Conservation (phyloP, 1,284 basidiomycete genomes). For the Trichosporon inkin region DNA sequence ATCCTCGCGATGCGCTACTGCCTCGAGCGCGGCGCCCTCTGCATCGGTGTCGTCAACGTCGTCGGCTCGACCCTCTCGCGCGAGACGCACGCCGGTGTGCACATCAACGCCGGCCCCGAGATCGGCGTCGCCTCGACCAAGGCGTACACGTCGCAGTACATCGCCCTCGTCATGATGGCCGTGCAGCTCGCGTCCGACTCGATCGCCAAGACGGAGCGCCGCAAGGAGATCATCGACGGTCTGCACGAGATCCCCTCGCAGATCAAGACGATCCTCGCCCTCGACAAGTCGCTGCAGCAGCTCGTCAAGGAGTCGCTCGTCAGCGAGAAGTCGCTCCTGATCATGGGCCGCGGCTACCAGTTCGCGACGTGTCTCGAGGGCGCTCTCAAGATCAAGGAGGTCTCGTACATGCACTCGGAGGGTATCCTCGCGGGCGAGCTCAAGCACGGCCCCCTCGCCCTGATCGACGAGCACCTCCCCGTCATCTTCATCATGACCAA, state of each 20-base stretch:
- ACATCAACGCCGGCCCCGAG: conserved; percentile 99
- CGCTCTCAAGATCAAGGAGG: conserved; percentile 99
- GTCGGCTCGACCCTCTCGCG: conserved; percentile 97
- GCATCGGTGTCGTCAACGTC: conserved; percentile 92
- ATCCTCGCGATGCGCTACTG: conserved; percentile 96
- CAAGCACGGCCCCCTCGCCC: conserved; percentile 90
- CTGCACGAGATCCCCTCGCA: conserved; percentile 83
- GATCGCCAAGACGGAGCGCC: conserved; percentile 82
- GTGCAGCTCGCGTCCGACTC: conserved; percentile 96
- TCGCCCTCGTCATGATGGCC: conserved; percentile 96
- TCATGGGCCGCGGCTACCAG: conserved; percentile 99
- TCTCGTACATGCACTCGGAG: conserved; percentile 57
- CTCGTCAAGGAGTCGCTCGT: conserved; percentile 73
- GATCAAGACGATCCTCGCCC: conserved; percentile 81
- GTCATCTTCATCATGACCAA: conserved; percentile 99
- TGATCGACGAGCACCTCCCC: conserved; percentile 97
- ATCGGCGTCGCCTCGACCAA: conserved; percentile 99
- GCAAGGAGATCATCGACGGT: conserved; percentile 89
- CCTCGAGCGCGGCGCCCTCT: conserved; percentile 91
- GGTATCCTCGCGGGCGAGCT: conserved; percentile 91
- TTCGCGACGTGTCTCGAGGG: conserved; percentile 96
- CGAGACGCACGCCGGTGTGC: conserved; percentile 98
- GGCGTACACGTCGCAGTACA: conserved; percentile 99
- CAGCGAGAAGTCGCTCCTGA: conserved; percentile 81
- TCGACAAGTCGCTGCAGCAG: conserved; percentile 74